Evolutionary conservation across 805 yeast species (phyloP).

Genomic region (Ogataea parapolymorpha): DNA sequence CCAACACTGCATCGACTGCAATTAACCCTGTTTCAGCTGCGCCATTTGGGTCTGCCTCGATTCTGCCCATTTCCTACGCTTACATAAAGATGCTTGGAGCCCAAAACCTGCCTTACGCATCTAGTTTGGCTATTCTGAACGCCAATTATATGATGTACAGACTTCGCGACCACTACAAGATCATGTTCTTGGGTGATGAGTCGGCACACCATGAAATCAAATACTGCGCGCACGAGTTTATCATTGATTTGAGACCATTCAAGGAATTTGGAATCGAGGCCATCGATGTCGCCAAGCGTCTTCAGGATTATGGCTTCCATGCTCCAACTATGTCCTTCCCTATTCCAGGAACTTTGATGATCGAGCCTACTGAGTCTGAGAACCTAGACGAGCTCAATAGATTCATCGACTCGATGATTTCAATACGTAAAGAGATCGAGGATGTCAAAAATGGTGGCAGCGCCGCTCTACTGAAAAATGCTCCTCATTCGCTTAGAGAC

Average conservation of each 20-base stretch:
- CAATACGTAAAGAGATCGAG: conserved; percentile 79
- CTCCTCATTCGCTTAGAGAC: conserved; percentile 90
- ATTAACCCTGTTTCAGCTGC: conserved; percentile 86
- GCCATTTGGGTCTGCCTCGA: conserved; percentile 93
- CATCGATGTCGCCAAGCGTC: conserved; percentile 92
- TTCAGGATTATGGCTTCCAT: conserved; percentile 98
- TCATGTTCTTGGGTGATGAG: conserved; percentile 63
- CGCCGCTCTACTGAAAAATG: conserved; percentile 70
- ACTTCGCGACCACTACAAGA: conserved; percentile 65
- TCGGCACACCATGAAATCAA: conserved; percentile 38
- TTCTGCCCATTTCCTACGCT: conserved; percentile 89
- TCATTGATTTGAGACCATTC: conserved; percentile 83
- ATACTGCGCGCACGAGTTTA: conserved; percentile 96
- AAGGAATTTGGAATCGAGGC: conserved; percentile 84
- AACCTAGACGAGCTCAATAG: conserved; percentile 83
- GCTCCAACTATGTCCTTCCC: conserved; percentile 99
- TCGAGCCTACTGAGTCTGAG: conserved; percentile 97
- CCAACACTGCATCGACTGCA: conserved; percentile 40
- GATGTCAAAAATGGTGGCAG: conserved; percentile 64
- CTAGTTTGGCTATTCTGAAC: conserved; percentile 86
- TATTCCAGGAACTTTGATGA: conserved; percentile 94
- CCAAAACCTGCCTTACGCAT: conserved; percentile 76
- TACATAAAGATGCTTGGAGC: conserved; percentile 95
- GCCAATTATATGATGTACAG: conserved; percentile 93
- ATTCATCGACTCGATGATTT: conserved; percentile 81